Base-by-base conservation (phyloP, 768 basidiomycete species). In the Rhodotorula paludigena region DNA sequence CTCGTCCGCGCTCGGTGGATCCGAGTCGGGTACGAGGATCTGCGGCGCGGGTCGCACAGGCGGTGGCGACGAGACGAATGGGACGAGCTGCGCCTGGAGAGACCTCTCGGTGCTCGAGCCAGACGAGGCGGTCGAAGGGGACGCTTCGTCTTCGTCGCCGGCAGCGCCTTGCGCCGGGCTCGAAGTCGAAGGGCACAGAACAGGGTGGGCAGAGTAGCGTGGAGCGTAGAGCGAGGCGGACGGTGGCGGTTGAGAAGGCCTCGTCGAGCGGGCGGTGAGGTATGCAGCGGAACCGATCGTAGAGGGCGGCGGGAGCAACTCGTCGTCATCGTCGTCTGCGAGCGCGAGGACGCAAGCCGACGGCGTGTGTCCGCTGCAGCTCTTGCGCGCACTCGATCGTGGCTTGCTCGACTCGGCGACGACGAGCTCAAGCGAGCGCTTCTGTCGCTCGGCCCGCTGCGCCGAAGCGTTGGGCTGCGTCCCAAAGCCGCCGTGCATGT, bases 21-120 rank as follows among this genome's bases (percentile, higher is more conserved):
- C 51, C 18, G 64, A 65, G 41, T 65, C 64, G 25, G 64, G 64
- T 0, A 65, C 64, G 25, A 65, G 52, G 28, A 65, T 15, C 52
- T 4, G 23, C 57, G 33, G 58, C 35, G 28, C 18, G 32, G 28
- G 64, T 42, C 20, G 36, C 10, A 28, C n/a, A 25, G 61, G 38
- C 32, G 54, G 3, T 1, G 49, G 38, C 44, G n/a, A n/a, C n/a
- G n/a, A n/a, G n/a, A n/a, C 54, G 18, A 25, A 23, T 16, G 33
- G 57, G 25, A 60, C 58, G 47, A 60, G 58, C 20, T 49, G 58
- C 35, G 47, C 47, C 28, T 60, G 58, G 35, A 60, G 47, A 11
- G 35, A 18, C 7, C 16, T 15, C n/a, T 48, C 47, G n/a, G 58
- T 35, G 36, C 36, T 11, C 20, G 45, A 28, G 58, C 35, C n/a